These are phyloP conservation scores for Tetrahymena elliotti DNA, from an alignment of 73 alveolate species.

Conservation along the genomic window DNA sequence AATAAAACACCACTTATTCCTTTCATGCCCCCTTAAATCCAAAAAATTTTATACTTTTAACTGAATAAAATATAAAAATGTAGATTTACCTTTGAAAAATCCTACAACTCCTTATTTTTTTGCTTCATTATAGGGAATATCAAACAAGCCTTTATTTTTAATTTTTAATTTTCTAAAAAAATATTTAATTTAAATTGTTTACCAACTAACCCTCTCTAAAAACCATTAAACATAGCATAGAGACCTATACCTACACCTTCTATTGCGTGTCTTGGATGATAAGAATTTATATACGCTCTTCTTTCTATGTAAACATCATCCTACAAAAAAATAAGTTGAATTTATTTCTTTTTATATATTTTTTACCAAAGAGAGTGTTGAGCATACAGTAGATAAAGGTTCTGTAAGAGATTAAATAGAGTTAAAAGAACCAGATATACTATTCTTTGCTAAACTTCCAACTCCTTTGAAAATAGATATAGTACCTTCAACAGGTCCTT, in stretches of 20 bases:
- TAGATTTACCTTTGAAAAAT: conserved; percentile 64
- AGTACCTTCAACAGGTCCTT: conserved; percentile 88
- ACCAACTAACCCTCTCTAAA: conserved; percentile 69
- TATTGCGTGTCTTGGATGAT: conserved; percentile 76
- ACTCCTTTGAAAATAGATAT: conserved; percentile 84
- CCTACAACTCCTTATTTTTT: conserved; percentile 81
- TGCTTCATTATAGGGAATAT: conserved; percentile 81
- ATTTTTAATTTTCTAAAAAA: not conserved
- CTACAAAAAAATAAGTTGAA: not conserved
- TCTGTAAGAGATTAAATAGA: conserved; percentile 78
- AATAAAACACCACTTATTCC: conserved; percentile 75
- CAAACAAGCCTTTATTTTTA: conserved; percentile 64
- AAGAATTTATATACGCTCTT: conserved; percentile 71
- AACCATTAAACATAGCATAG: conserved; percentile 45
- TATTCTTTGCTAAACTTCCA: conserved; percentile 75
- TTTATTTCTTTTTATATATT: not conserved
- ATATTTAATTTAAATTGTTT: not conserved
- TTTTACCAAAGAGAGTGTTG: conserved; percentile 49
- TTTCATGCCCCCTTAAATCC: conserved; percentile 54
- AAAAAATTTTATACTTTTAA: not conserved
- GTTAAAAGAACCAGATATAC: conserved; percentile 88
- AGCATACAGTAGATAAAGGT: conserved; percentile 72
- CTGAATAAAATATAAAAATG: too few relatives aligned
- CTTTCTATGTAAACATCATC: conserved; percentile 74
- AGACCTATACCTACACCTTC: conserved; percentile 91